Conservation (phyloP, 768 basidiomycete genomes). For the Termitomyces sp. region DNA sequence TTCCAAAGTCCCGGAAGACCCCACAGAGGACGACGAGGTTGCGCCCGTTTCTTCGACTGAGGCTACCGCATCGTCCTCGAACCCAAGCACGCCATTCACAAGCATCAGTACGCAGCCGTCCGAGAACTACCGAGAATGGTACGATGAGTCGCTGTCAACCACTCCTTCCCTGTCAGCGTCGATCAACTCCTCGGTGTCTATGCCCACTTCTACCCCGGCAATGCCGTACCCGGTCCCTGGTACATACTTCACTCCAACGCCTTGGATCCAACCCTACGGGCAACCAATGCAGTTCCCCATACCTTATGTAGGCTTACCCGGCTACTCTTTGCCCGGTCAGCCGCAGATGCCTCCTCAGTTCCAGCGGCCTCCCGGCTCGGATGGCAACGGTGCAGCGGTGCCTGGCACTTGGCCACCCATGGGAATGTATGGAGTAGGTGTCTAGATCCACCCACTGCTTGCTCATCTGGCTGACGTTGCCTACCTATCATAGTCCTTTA, state of each 20-base stretch:
- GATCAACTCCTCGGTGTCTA: constrained; percentile 28
- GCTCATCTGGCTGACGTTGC: not conserved
- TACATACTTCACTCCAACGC: constrained; percentile 45
- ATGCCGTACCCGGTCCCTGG: constrained; percentile 38
- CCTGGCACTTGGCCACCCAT: constrained; percentile 38
- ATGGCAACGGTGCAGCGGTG: constrained; percentile 32
- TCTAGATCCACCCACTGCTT: not conserved
- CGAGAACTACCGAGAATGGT: constrained; percentile 45
- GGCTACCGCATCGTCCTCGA: constrained; percentile 19
- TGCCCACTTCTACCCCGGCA: constrained; percentile 13
- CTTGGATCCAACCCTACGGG: constrained; percentile 56
- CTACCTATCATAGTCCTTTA: constrained; percentile 37
- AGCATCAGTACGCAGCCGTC: constrained; percentile 18
- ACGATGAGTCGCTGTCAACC: constrained; percentile 37
- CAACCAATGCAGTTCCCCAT: constrained; percentile 51
- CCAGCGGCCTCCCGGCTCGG: constrained; percentile 35
- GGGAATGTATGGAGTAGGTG: constrained; percentile 48
- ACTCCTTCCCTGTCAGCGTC: constrained; percentile 38
- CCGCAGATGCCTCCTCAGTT: constrained; percentile 27
- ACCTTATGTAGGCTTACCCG: constrained; percentile 50
- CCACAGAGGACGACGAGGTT: not conserved
- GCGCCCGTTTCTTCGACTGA: constrained; percentile 12
- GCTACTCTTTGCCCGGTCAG: constrained; percentile 37
- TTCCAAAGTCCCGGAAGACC: constrained; percentile 4
- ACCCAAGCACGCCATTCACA: constrained; percentile 15